phyloP scores from a whole-genome alignment of 768 basidiomycete species.

The Multifurca ochricompacta region DNA sequence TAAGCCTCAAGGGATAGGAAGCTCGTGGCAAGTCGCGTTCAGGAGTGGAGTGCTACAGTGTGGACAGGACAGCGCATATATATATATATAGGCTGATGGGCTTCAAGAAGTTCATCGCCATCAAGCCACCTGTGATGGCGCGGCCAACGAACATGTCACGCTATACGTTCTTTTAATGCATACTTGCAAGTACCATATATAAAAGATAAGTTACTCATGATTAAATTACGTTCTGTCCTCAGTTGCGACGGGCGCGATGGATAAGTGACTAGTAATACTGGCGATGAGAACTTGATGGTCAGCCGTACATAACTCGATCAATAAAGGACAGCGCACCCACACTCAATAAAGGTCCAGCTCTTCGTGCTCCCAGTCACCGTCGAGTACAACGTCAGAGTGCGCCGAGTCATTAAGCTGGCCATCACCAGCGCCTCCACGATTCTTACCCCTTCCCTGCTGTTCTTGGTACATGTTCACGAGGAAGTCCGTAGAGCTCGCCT shows the following conservation, averaged over 20 bases:
- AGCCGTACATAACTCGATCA: neutral
- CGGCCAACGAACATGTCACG: neutral
- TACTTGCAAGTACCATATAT: neutral
- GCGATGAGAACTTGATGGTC: slow-evolving; percentile 1
- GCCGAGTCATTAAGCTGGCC: slow-evolving; percentile 55
- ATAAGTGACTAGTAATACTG: neutral
- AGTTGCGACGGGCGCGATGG: neutral
- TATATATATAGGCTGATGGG: neutral
- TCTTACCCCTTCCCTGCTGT: slow-evolving; percentile 43
- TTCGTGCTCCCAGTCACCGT: slow-evolving; percentile 27
- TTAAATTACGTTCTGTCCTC: neutral
- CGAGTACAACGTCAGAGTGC: slow-evolving; percentile 26
- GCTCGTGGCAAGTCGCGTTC: no score
- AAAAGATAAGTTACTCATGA: neutral
- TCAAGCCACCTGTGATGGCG: neutral
- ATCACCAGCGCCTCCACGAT: slow-evolving; percentile 40
- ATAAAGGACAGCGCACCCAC: slow-evolving; percentile 1
- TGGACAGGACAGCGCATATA: neutral
- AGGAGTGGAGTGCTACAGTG: no score
- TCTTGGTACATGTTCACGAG: slow-evolving; percentile 60
- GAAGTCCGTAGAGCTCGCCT: slow-evolving; percentile 66
- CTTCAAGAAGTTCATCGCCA: neutral
- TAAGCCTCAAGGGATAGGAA: no score
- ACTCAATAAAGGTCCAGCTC: slow-evolving; percentile 1
- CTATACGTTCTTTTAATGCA: neutral